These are phyloP conservation scores for Delitschia confertaspora DNA, from an alignment of 495 filamentous ascomycete genomes.

Conservation along the genomic window DNA sequence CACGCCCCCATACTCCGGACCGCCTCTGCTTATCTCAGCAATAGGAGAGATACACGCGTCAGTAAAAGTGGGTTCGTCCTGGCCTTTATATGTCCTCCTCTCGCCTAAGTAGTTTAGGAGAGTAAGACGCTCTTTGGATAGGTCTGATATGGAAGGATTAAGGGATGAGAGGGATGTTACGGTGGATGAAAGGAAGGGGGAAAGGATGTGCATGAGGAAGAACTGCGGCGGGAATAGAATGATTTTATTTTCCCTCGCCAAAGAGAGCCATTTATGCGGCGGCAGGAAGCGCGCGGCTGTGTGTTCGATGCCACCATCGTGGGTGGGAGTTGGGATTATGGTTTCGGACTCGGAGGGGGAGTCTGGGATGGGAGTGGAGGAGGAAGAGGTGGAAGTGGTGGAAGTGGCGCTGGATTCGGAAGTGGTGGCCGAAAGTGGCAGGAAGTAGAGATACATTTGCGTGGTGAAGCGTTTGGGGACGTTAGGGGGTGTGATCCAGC, in stretches of 20 bases:
- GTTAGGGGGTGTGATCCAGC: conserved; percentile 77
- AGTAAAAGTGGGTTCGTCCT: conserved; percentile 56
- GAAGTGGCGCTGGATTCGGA: conserved; percentile 20
- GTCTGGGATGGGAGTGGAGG: conserved; percentile 16
- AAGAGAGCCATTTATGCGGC: conserved; percentile 56
- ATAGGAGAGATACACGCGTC: conserved; percentile 70
- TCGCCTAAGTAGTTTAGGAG: conserved; percentile 49
- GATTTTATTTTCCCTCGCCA: conserved; percentile 54
- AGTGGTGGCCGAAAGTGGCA: conserved; percentile 55
- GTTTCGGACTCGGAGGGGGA: conserved; percentile 27
- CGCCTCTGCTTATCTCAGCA: conserved; percentile 51
- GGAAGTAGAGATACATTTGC: conserved; percentile 92
- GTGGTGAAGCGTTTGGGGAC: conserved; percentile 72
- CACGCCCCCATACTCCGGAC: conserved; percentile 37
- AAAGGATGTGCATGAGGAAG: conserved; percentile 61
- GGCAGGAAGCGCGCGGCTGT: conserved; percentile 70
- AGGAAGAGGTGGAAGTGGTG: conserved; percentile 3
- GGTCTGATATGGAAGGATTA: conserved; percentile 35
- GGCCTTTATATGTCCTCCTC: conserved; percentile 24
- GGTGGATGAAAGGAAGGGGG: conserved; percentile 46
- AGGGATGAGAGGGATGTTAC: conserved; percentile 22
- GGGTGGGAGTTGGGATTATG: conserved; percentile 53
- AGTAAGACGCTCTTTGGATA: conserved; percentile 46
- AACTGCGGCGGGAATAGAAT: conserved; percentile 88
- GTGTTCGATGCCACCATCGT: conserved; percentile 79